These are phyloP conservation scores for Hirschioporus abietinus DNA, from an alignment of 768 basidiomycete genomes.

Conservation along the genomic window DNA sequence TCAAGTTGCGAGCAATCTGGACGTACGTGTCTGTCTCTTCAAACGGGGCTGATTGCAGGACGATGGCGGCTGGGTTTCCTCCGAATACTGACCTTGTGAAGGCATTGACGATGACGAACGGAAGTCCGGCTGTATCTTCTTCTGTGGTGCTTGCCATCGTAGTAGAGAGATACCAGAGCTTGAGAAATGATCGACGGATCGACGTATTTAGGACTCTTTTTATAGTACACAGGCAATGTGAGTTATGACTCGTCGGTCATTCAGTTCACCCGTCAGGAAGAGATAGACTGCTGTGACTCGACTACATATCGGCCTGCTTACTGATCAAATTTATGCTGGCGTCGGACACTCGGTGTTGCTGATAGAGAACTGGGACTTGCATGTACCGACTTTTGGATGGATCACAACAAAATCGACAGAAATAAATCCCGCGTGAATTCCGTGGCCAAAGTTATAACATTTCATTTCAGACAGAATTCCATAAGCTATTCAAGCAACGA, in stretches of 20 bases:
- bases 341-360: too few species aligned
- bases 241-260: not conserved
- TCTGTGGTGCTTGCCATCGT: not conserved
- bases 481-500: not conserved
- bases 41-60: slow-evolving; percentile 19
- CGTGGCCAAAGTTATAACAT: not conserved
- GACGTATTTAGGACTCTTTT: not conserved
- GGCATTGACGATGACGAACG: slow-evolving; percentile 37
- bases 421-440: not conserved
- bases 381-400: not conserved
- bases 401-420: not conserved
- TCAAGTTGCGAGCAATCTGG: slow-evolving; percentile 36
- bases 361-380: too few species aligned
- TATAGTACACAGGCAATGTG: not conserved
- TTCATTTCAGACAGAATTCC: not conserved
- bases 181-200: not conserved
- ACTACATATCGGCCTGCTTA: too few species aligned
- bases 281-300: not conserved
- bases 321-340: too few species aligned
- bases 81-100: slow-evolving; percentile 35
- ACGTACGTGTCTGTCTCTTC: slow-evolving; percentile 27
- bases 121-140: not conserved
- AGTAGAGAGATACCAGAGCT: not conserved
- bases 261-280: not conserved
- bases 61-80: slow-evolving; percentile 41